Base-by-base conservation (phyloP, 2,329 filamentous ascomycete species). In the Claviceps pazoutovae region DNA sequence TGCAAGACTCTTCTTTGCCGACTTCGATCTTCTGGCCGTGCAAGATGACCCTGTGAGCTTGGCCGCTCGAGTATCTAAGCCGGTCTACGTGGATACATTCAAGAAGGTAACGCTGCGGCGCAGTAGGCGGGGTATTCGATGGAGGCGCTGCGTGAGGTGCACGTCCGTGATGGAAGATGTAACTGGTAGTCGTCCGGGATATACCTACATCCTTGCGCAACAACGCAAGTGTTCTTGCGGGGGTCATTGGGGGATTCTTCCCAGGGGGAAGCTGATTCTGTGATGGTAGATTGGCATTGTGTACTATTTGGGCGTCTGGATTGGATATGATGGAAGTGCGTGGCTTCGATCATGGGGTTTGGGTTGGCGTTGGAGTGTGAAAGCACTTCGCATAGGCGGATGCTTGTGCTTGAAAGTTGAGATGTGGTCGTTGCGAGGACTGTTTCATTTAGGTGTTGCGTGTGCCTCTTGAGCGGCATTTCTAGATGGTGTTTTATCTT, bases 21-120 rank as follows among this genome's bases (percentile, higher is more conserved):
- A 93, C 62, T 87, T 82, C 51, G 74, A 73, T 48, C 77, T 86
- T 62, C 71, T 93, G 11, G 84, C 84, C 5, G 71, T 88, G 14
- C 74, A 76, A 9, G 75, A 82, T 50, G 79, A 82, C 54, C 66
- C 67, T 14, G 68, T 70, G 17, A 77, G 74, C 4, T 61, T 78
- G 13, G 65, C 62, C 3, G 60, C 61, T 19, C 66, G 68, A 53
- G 66, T 63, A 53, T 62, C 63, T 2, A 66, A 59, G 39, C 66
- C 68, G 1, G 57, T 61, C 6, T 71, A 74, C 51, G 65, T 80
- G 5, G 78, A 80, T 56, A 66, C 74, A 9, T 87, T 83, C 64
- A 78, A 77, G 55, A 73, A 74, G n/a, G 69, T 72, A 34, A 74
- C 82, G 60, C 73, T 84, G 23, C 58, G 60, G 46, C 58, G 60